phyloP scores from a whole-genome alignment of 306 rosid genomes.

The Dryas alaskensis region DNA sequence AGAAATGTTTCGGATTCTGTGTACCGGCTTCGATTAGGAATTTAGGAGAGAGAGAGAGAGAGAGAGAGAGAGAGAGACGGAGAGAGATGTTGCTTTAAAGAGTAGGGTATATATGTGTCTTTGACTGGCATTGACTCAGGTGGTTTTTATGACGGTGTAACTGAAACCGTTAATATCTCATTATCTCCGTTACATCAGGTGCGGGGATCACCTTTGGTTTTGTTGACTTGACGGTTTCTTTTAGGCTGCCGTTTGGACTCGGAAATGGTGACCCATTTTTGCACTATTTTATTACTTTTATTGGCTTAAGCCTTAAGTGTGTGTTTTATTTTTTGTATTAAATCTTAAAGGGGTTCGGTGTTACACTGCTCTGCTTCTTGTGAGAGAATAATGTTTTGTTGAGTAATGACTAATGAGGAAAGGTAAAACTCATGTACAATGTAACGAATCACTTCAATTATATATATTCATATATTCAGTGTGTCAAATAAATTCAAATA shows the following conservation, averaged over 20 bases:
- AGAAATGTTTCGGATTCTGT: conserved; percentile 28
- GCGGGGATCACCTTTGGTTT: conserved; percentile 17
- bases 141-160: conserved; percentile 33
- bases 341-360: too few relatives aligned
- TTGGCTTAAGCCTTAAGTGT: too few relatives aligned
- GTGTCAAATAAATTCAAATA: too few relatives aligned
- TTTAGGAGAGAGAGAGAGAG: background rate
- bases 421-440: too few relatives aligned
- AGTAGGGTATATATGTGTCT: conserved; percentile 39
- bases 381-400: too few relatives aligned
- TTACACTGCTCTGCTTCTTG: too few relatives aligned
- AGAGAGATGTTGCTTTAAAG: conserved; percentile 27
- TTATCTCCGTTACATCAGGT: conserved; percentile 28
- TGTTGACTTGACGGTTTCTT: conserved; percentile 27
- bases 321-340: too few relatives aligned
- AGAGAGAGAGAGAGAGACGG: conserved; percentile 24
- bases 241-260: conserved; percentile 26
- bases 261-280: conserved; percentile 16
- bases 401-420: too few relatives aligned
- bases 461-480: too few relatives aligned
- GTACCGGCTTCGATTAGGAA: conserved; percentile 36
- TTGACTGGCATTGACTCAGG: conserved; percentile 78
- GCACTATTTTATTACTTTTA: conserved; percentile 1
- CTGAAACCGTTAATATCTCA: conserved; percentile 33
- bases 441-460: too few relatives aligned